These are phyloP conservation scores for Chalciporus sphaerocephalus DNA, from an alignment of 768 basidiomycete species.

Conservation along the genomic window DNA sequence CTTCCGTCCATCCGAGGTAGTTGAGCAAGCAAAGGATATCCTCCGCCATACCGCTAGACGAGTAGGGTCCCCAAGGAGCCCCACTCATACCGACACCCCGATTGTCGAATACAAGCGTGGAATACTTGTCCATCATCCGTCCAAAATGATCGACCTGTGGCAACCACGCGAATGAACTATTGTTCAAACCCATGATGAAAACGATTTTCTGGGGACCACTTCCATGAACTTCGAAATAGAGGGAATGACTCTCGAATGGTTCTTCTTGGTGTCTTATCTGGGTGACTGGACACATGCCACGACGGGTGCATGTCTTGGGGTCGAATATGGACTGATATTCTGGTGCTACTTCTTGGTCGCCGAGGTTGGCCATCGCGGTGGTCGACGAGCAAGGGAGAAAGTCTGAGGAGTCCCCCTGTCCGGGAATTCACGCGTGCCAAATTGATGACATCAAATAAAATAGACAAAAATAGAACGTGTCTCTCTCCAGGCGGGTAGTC, in stretches of 20 bases:
- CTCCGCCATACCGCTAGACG: slow-evolving; percentile 78
- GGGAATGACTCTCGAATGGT: slow-evolving; percentile 59
- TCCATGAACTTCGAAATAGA: slow-evolving; percentile 81
- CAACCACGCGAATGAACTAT: slow-evolving; percentile 59
- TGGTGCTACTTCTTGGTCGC: slow-evolving; percentile 8
- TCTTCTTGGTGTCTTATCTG: slow-evolving; percentile 44
- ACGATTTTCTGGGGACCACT: slow-evolving; percentile 58
- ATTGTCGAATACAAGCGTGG: slow-evolving; percentile 76
- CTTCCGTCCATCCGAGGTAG: slow-evolving; percentile 64
- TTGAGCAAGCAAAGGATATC: slow-evolving; percentile 66
- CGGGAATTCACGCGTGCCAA: too few relatives aligned
- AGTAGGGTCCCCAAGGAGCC: slow-evolving; percentile 69
- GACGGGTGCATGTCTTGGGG: slow-evolving; percentile 55
- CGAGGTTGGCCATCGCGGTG: slow-evolving; percentile 5
- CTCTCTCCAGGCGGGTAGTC: too few relatives aligned
- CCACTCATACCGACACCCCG: slow-evolving; percentile 77
- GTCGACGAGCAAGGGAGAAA: neutral
- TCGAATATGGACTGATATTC: slow-evolving; percentile 49
- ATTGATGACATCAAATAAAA: too few relatives aligned
- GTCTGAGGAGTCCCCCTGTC: too few relatives aligned
- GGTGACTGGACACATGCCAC: slow-evolving; percentile 75
- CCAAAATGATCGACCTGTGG: slow-evolving; percentile 64
- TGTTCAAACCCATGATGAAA: slow-evolving; percentile 76
- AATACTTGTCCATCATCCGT: slow-evolving; percentile 46
- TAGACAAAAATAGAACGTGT: too few relatives aligned